Evolutionary conservation across 108 stramenopile genomes (phyloP).

Genomic region (Aurantiochytrium sp.): DNA sequence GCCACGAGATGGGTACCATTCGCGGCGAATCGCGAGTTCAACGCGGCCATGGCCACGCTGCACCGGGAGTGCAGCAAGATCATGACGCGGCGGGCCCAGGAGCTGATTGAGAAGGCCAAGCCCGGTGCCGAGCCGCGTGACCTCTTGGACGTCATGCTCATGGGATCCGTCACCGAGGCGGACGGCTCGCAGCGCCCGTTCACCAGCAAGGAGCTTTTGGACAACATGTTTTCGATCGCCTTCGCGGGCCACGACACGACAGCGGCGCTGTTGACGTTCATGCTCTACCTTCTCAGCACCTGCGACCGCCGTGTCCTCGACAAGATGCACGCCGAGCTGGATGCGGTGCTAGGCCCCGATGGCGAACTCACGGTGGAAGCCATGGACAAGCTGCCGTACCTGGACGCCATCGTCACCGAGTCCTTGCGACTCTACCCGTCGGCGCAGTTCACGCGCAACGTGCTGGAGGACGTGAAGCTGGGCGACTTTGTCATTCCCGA

Average conservation of each 20-base stretch:
- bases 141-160: background rate
- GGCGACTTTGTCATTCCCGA: background rate
- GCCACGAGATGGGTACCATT: background rate
- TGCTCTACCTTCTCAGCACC: background rate
- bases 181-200: background rate
- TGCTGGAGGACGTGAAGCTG: background rate
- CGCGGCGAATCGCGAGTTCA: background rate
- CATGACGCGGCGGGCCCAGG: background rate
- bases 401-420: background rate
- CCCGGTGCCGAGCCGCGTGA: background rate
- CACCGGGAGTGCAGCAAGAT: background rate
- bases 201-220: background rate
- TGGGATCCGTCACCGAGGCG: background rate
- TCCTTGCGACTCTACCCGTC: background rate
- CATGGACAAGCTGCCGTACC: background rate
- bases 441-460: background rate
- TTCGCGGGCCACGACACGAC: background rate
- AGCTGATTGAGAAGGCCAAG: background rate
- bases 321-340: too few relatives aligned
- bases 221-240: background rate
- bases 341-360: too few relatives aligned
- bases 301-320: too few relatives aligned
- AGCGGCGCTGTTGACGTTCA: background rate
- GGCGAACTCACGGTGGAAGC: background rate
- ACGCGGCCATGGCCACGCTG: background rate